Evolutionary conservation across 441 rosid species (phyloP).

Genomic region (Jatropha podagrica): DNA sequence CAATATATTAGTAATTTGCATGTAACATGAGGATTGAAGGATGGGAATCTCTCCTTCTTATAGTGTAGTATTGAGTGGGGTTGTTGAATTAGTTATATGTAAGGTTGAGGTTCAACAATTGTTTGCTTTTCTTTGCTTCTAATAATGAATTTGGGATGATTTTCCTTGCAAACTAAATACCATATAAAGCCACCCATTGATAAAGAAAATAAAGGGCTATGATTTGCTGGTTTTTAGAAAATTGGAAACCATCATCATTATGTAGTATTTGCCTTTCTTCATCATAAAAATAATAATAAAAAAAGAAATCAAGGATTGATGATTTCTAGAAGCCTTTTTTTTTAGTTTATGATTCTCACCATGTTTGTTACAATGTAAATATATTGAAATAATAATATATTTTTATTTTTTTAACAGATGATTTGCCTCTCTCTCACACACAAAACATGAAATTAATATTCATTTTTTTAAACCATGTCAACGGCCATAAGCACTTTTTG

Average conservation of each 20-base stretch:
- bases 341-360: too few species aligned
- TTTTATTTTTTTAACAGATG: too few species aligned
- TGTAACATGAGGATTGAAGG: conserved; percentile 4
- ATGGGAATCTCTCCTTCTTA: conserved; percentile 26
- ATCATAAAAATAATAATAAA: too few species aligned
- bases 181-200: neutral
- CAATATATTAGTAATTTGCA: conserved; percentile 7
- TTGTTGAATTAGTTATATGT: conserved; percentile 31
- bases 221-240: neutral
- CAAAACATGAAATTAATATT: too few species aligned
- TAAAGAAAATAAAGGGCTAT: neutral
- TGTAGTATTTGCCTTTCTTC: neutral
- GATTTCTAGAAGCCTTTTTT: too few species aligned
- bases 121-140: conserved; percentile 2
- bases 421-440: too few species aligned
- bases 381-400: too few species aligned
- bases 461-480: too few species aligned
- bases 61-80: conserved; percentile 28
- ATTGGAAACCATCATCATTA: conserved; percentile 16
- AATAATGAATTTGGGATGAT: neutral
- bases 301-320: too few species aligned
- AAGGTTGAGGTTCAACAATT: conserved; percentile 16
- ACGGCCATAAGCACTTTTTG: too few species aligned
- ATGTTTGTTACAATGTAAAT: too few species aligned
- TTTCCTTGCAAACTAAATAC: neutral